Evolutionary conservation across 805 yeast species (phyloP).

Genomic region (Saturnispora silvae): DNA sequence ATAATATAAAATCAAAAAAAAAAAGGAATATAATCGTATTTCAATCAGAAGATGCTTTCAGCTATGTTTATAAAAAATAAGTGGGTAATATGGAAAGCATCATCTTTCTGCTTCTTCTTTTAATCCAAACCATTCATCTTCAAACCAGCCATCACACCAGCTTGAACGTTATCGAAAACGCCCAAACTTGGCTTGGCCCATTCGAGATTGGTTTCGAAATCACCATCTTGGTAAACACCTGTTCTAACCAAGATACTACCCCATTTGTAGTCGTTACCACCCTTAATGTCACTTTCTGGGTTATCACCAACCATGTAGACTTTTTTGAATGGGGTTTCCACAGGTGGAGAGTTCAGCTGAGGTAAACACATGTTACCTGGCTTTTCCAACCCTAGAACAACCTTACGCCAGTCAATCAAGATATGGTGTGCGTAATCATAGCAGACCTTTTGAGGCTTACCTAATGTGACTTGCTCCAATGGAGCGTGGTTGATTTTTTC

Average conservation of each 20-base stretch:
- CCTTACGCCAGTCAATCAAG: slow-evolving; percentile 42
- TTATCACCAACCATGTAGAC: slow-evolving; percentile 97
- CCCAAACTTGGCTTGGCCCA: slow-evolving; percentile 39
- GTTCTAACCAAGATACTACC: slow-evolving; percentile 72
- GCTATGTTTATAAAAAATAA: too few species aligned
- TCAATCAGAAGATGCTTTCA: too few species aligned
- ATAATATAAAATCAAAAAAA: too few species aligned
- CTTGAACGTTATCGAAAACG: slow-evolving; percentile 37
- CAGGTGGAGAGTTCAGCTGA: slow-evolving; percentile 31
- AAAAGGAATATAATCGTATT: too few species aligned
- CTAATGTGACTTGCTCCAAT: slow-evolving; percentile 51
- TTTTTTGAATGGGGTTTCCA: slow-evolving; percentile 36
- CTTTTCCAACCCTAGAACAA: slow-evolving; percentile 19
- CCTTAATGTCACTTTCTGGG: slow-evolving; percentile 85
- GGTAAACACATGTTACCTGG: slow-evolving; percentile 29
- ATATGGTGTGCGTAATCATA: slow-evolving; percentile 77
- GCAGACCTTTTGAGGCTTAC: slow-evolving; percentile 72
- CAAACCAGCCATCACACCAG: slow-evolving; percentile 29
- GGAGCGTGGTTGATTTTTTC: slow-evolving; percentile 26
- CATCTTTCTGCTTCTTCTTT: too few species aligned
- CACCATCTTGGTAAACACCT: slow-evolving; percentile 71
- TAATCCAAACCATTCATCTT: slow-evolving; percentile 13
- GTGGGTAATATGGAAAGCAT: too few species aligned
- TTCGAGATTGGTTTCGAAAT: slow-evolving; percentile 26
- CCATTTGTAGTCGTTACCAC: slow-evolving; percentile 88